A percentile compares a stretch with the other conserved stretches of the same genome.
Evolutionary conservation across 495 filamentous ascomycete species (phyloP).

Genomic region (Aspergillus cristatus): DNA sequence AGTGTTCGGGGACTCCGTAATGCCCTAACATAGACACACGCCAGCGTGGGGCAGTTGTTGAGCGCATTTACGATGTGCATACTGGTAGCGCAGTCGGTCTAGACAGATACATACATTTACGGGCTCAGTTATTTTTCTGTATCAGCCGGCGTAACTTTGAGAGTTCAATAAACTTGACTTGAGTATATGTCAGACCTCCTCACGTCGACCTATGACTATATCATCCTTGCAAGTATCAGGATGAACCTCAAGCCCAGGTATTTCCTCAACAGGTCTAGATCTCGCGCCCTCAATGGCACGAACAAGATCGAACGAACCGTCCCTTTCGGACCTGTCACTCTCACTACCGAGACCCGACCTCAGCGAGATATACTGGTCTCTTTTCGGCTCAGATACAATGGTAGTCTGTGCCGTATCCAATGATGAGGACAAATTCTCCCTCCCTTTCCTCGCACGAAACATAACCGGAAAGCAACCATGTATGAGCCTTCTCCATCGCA

Average conservation of each 20-base stretch:
- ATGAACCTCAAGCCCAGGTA: background rate
- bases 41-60: too few relatives aligned
- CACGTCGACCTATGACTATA: background rate
- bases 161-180: too few relatives aligned
- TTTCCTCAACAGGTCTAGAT: background rate
- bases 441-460: background rate
- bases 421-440: background rate
- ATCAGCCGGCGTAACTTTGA: too few relatives aligned
- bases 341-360: background rate
- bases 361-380: too few relatives aligned
- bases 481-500: background rate
- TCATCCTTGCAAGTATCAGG: background rate
- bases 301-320: background rate
- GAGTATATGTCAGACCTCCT: background rate
- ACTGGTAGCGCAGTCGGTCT: too few relatives aligned
- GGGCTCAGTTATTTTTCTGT: too few relatives aligned
- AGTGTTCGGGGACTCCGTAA: too few relatives aligned
- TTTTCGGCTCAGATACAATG: background rate
- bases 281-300: background rate
- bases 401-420: background rate
- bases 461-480: too few relatives aligned
- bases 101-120: too few relatives aligned
- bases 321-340: background rate
- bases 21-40: too few relatives aligned
- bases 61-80: too few relatives aligned